Evolutionary conservation across 257 asterid genomes (phyloP).

Genomic region (Pogostemon cablin): DNA sequence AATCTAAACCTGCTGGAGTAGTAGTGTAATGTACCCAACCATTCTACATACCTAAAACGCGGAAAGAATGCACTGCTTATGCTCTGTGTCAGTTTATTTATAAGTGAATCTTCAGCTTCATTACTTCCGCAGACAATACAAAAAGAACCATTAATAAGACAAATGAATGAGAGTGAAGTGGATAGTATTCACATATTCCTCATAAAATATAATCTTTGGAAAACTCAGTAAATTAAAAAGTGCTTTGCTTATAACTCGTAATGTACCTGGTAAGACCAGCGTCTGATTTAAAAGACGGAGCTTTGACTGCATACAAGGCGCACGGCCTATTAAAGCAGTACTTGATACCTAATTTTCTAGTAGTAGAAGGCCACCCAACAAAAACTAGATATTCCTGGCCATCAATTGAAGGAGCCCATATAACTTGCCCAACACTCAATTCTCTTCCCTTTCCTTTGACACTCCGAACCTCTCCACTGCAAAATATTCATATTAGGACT

Average conservation of each 20-base stretch:
- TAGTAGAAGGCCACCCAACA: conserved; percentile 90
- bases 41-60: conserved; percentile 63
- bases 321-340: conserved; percentile 88
- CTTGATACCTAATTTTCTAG: conserved; percentile 81
- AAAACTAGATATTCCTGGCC: conserved; percentile 62
- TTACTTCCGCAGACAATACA: conserved; percentile 41
- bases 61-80: conserved; percentile 87
- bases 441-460: conserved; percentile 61
- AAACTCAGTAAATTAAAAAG: conserved; percentile 13
- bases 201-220: conserved; percentile 9
- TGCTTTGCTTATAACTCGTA: conserved; percentile 22
- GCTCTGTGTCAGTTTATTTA: conserved; percentile 57
- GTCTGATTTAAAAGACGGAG: conserved; percentile 57
- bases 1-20: neutral
- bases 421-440: conserved; percentile 88
- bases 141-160: conserved; percentile 28
- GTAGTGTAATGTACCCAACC: neutral
- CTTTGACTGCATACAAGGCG: conserved; percentile 75
- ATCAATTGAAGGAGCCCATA: conserved; percentile 74
- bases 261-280: conserved; percentile 43
- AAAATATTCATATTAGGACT: conserved; percentile 30
- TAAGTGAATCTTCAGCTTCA: conserved; percentile 48
- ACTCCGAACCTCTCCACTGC: conserved; percentile 77
- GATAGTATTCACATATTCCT: conserved; percentile 19
- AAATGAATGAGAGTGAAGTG: conserved; percentile 35